phyloP scores from a whole-genome alignment of 495 filamentous ascomycete species.

The Chaetomium cochliodes region DNA sequence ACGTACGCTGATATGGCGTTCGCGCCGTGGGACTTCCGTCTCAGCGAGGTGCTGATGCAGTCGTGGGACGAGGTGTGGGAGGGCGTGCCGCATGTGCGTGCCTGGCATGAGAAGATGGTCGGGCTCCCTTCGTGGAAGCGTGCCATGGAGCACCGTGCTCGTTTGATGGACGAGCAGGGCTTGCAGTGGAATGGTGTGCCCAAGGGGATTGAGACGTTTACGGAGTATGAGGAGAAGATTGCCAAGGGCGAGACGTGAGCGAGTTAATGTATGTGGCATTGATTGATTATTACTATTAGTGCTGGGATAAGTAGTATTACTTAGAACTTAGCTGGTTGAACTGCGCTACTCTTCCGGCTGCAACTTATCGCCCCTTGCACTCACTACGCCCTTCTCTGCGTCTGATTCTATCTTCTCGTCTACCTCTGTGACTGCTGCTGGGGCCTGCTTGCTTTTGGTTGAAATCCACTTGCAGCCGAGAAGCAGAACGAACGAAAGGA shows the following conservation, averaged over 20 bases:
- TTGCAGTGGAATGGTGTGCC: slow-evolving; percentile 31
- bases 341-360: background rate
- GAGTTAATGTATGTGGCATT: background rate
- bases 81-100: slow-evolving; percentile 10
- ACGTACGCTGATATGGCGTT: slow-evolving; percentile 61
- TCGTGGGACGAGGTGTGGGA: slow-evolving; percentile 20
- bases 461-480: slow-evolving; percentile 2
- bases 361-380: background rate
- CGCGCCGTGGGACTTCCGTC: slow-evolving; percentile 48
- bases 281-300: background rate
- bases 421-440: background rate
- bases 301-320: background rate
- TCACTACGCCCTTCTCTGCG: background rate
- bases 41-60: slow-evolving; percentile 2
- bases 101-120: slow-evolving; percentile 22
- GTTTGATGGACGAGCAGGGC: slow-evolving; percentile 33
- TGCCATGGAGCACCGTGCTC: slow-evolving; percentile 23
- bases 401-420: background rate
- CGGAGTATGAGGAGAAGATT: slow-evolving; percentile 29
- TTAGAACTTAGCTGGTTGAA: background rate
- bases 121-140: slow-evolving; percentile 12
- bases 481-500: background rate
- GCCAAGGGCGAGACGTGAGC: slow-evolving; percentile 6
- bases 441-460: background rate
- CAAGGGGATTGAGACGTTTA: slow-evolving; percentile 26